A percentile compares a stretch with the other conserved stretches of the same genome.
phyloP scores from a whole-genome alignment of 129 eudicot species.

The Chrysanthemum makinoi region DNA sequence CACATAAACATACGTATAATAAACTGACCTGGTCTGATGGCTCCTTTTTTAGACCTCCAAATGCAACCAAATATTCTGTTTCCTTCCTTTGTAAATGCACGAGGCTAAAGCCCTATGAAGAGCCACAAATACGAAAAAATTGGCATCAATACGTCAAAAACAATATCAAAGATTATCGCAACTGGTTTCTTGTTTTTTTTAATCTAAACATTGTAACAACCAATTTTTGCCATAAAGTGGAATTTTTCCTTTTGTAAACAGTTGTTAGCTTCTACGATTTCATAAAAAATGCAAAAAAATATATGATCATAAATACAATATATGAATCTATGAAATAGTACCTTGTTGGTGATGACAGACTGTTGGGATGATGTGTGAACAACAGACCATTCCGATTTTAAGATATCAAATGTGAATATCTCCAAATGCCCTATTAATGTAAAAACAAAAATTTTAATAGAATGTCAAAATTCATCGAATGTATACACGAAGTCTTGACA shows the following conservation, averaged over 20 bases:
- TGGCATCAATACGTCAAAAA: too few relatives aligned
- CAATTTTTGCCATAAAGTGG: too few relatives aligned
- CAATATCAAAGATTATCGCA: too few relatives aligned
- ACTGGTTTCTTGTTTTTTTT: too few relatives aligned
- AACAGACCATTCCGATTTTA: slow-evolving; percentile 79
- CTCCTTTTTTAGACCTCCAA: slow-evolving; percentile 92
- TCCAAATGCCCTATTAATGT: slow-evolving; percentile 71
- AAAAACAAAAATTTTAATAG: slow-evolving; percentile 8
- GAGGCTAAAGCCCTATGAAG: slow-evolving; percentile 82
- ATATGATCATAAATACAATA: neutral
- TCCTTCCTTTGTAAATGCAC: slow-evolving; percentile 82
- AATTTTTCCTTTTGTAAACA: too few relatives aligned
- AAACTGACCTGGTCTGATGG: slow-evolving; percentile 83
- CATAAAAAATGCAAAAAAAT: too few relatives aligned
- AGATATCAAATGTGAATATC: slow-evolving; percentile 69
- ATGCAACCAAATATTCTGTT: slow-evolving; percentile 80
- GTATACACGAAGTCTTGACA: too few relatives aligned
- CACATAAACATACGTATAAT: neutral
- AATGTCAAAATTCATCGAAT: neutral
- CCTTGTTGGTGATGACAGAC: slow-evolving; percentile 81
- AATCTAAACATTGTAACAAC: too few relatives aligned
- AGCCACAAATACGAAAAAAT: neutral
- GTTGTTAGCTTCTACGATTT: too few relatives aligned
- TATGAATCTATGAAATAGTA: slow-evolving; percentile 14
- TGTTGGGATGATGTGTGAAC: slow-evolving; percentile 70